Evolutionary conservation across 441 rosid genomes (phyloP).

Genomic region (Brassica balearica): DNA sequence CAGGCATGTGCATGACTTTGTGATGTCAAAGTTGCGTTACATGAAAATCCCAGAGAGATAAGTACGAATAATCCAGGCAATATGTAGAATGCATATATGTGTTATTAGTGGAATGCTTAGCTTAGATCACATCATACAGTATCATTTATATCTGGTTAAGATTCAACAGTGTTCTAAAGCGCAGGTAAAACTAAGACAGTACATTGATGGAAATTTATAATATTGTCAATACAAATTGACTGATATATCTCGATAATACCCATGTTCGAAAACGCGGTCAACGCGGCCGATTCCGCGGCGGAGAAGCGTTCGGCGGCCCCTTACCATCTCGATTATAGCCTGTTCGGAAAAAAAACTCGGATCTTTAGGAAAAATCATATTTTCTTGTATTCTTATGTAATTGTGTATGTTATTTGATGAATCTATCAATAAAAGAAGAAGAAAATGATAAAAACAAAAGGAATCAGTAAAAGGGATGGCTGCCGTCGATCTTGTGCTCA

Average conservation of each 20-base stretch:
- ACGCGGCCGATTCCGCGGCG: too few species aligned
- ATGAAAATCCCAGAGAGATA: conserved; percentile 13
- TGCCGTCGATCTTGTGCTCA: too few species aligned
- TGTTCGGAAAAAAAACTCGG: too few species aligned
- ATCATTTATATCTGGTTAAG: conserved; percentile 19
- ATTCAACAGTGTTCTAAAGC: conserved; percentile 34
- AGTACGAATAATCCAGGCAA: conserved; percentile 11
- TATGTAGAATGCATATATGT: neutral
- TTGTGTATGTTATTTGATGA: too few species aligned
- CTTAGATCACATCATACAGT: conserved; percentile 39
- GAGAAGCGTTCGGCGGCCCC: too few species aligned
- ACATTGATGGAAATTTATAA: neutral
- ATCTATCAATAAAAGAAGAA: too few species aligned
- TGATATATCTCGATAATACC: conserved; percentile 1
- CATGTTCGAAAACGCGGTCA: too few species aligned
- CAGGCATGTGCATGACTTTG: conserved; percentile 12
- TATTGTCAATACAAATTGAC: conserved; percentile 26
- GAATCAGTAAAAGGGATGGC: too few species aligned
- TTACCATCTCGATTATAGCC: too few species aligned
- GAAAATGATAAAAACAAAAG: too few species aligned
- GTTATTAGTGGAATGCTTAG: conserved; percentile 28
- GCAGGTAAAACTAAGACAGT: conserved; percentile 7
- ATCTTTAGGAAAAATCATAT: too few species aligned
- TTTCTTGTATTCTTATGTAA: too few species aligned
- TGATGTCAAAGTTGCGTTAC: conserved; percentile 24